Base-by-base conservation (phyloP, 805 yeast genomes). In the Monosporozyma aerobia region DNA sequence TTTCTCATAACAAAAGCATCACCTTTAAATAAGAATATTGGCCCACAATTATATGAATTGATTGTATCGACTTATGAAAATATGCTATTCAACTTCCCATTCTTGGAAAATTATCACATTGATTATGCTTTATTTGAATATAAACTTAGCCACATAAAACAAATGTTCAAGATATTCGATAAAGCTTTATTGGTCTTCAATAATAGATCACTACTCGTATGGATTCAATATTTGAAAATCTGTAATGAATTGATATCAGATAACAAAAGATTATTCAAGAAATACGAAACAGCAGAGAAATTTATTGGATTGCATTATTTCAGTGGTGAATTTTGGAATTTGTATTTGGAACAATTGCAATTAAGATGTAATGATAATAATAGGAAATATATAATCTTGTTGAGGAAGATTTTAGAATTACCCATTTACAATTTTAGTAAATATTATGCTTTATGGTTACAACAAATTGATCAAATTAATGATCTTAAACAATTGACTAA, bases 41-140 rank as follows among this genome's bases (percentile, higher is more conserved):
- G 61, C 27, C 46, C 48, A n/a, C 50, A 53, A 30, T 16, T 63
- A 13, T 57, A 55, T 41, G 51, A 58, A 43, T 50, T 65, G 30
- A 56, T 65, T 23, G 45, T 54, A n/a, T 48, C 57, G 2, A 60
- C 69, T 1, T 69, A 68, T 49, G 55, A 57, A n/a, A 63, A 69
- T 1, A 35, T 69, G 57, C 54, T 69, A 1, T 56, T 50, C 10
- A 51, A 63, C 29, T 67, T 69, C 54, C 71, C 70, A 3, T 65
- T 54, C 48, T 49, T 67, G 43, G 72, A 69, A 48, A 67, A 65
- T 50, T 69, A 68, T 50, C 59, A 65, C 40, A 57, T 69, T 37
- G 72, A 69, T 52, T 67, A 61, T 53, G 71, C 69, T 3, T 53
- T 68, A 8, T 61, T 69, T 23, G 68, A 69, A 52, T 68, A 61